These are phyloP conservation scores for Globisporangium spiculum DNA, from an alignment of 352 stramenopile genomes.

Conservation along the genomic window DNA sequence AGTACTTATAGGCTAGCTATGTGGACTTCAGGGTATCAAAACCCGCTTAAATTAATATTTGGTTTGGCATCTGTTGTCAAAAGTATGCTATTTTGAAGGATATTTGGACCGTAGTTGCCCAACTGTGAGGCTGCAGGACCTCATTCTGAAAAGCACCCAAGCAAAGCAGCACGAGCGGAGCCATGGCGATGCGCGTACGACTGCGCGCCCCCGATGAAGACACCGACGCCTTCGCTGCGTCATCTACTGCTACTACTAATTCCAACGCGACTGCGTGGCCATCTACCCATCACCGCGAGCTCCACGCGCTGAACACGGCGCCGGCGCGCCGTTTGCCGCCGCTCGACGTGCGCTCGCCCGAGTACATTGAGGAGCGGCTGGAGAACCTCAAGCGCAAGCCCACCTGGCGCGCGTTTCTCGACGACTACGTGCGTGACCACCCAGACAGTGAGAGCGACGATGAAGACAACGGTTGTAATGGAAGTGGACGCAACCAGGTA, in stretches of 20 bases:
- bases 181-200: slow-evolving; percentile 49
- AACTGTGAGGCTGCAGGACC: background rate
- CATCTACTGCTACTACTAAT: background rate
- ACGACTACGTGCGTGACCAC: slow-evolving; percentile 69
- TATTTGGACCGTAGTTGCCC: background rate
- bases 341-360: slow-evolving; percentile 71
- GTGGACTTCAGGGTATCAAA: background rate
- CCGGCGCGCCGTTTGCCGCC: slow-evolving; percentile 31
- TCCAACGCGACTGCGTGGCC: slow-evolving; percentile 17
- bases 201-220: slow-evolving; percentile 63
- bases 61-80: background rate
- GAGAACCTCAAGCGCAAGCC: slow-evolving; percentile 84
- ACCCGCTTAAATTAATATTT: background rate
- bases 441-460: slow-evolving; percentile 38
- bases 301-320: slow-evolving; percentile 16
- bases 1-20: background rate
- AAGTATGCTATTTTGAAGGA: background rate
- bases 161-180: background rate
- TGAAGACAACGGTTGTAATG: slow-evolving; percentile 21
- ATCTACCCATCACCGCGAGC: slow-evolving; percentile 17
- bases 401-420: slow-evolving; percentile 56
- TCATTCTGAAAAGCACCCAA: background rate
- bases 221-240: background rate
- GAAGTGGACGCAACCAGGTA: slow-evolving; percentile 3
- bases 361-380: slow-evolving; percentile 82